Evolutionary conservation across 495 filamentous ascomycete species (phyloP).

Genomic region (Podospora appendiculata): DNA sequence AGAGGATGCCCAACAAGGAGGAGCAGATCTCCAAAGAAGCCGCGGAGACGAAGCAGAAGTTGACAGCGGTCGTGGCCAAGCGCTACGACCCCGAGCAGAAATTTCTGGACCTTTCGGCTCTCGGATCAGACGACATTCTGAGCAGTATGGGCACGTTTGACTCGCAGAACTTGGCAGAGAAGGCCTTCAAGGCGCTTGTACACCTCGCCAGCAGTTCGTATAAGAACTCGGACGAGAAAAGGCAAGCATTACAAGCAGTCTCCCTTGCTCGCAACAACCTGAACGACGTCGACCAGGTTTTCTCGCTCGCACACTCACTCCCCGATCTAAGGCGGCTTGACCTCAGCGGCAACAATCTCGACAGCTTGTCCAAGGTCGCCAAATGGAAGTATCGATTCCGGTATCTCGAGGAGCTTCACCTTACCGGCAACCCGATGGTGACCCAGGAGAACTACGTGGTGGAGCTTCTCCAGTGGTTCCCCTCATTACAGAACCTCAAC

Average conservation of each 20-base stretch:
- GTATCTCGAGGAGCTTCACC: constrained; percentile 66
- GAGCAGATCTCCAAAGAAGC: constrained; percentile 31
- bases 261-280: constrained; percentile 73
- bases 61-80: constrained; percentile 51
- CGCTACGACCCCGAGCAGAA: constrained; percentile 65
- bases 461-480: constrained; percentile 77
- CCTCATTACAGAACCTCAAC: constrained; percentile 65
- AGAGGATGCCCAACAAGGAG: constrained; percentile 19
- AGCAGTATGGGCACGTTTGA: constrained; percentile 68
- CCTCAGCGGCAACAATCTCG: constrained; percentile 71
- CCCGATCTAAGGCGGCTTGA: constrained; percentile 79
- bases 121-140: constrained; percentile 61
- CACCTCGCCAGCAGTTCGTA: constrained; percentile 68
- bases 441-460: constrained; percentile 51
- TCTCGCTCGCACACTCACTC: constrained; percentile 63
- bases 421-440: constrained; percentile 69
- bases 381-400: constrained; percentile 76
- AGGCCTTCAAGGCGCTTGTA: constrained; percentile 87
- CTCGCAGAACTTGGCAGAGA: constrained; percentile 60
- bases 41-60: constrained; percentile 33
- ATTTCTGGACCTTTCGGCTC: constrained; percentile 70
- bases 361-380: constrained; percentile 57
- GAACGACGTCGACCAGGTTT: constrained; percentile 58
- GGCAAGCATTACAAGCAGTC: constrained; percentile 66
- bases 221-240: constrained; percentile 53